Evolutionary conservation across 129 eudicot genomes (phyloP).

Genomic region (Chrysanthemum seticuspe): DNA sequence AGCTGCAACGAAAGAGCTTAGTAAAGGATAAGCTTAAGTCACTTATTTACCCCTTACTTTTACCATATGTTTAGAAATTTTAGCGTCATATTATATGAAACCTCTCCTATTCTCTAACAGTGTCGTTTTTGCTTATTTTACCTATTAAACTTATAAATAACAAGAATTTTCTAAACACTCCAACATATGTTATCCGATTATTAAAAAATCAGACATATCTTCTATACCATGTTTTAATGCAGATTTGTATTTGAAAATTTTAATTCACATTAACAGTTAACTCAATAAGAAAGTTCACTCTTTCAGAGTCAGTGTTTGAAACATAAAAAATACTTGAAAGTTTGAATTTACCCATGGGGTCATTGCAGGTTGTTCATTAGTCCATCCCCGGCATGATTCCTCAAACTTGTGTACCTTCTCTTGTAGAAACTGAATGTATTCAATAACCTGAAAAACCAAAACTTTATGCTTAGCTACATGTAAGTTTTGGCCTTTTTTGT

Average conservation of each 20-base stretch:
- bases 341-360: conserved; percentile 58
- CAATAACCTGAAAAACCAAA: conserved; percentile 61
- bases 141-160: not conserved
- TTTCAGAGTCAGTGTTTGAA: not conserved
- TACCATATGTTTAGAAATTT: too few relatives aligned
- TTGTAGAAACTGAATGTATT: conserved; percentile 88
- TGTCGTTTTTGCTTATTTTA: not conserved
- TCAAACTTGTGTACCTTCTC: conserved; percentile 84
- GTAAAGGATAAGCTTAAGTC: too few relatives aligned
- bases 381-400: conserved; percentile 74
- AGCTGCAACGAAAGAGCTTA: too few relatives aligned
- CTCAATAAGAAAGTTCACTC: not conserved
- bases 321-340: not conserved
- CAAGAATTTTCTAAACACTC: too few relatives aligned
- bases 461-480: not conserved
- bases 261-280: too few relatives aligned
- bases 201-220: too few relatives aligned
- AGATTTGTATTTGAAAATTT: too few relatives aligned
- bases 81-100: too few relatives aligned
- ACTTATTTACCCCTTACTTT: too few relatives aligned
- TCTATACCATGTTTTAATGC: too few relatives aligned
- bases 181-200: too few relatives aligned
- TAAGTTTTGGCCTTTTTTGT: not conserved
- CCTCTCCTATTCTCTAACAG: not conserved
- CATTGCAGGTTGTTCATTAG: conserved; percentile 58